Base-by-base conservation (phyloP, 257 asterid genomes). In the Catharanthus roseus region DNA sequence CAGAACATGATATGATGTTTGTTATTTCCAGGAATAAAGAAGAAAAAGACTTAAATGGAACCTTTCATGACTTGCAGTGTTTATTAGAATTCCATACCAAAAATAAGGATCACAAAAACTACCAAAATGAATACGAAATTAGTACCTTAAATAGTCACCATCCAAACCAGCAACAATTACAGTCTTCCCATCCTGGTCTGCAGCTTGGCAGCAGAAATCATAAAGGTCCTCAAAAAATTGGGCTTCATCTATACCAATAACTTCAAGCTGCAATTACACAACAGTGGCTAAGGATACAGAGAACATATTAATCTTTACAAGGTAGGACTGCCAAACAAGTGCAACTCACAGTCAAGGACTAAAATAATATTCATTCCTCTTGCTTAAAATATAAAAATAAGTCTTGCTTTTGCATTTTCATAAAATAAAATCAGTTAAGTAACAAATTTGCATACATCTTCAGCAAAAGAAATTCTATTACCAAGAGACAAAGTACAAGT, bases 221-320 rank as follows among this genome's bases (percentile, higher is more conserved):
- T 87, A 90, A 53, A 91, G 89, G 83, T 91, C 98, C n/a, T 77
- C 88, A 34, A 95, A 95, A 76, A 95, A 95, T 75, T 90, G 97
- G 56, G 98, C 98, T 82, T 91, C 98, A 47, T 95, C 99, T 62
- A 95, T 90, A 64, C 99, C 97, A 74, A 95, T 91, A 77, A 95
- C 98, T 39, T 91, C 92, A 53, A 85, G 75, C 89, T 85, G 85
- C 62, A 74, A 72, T 63, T 60, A 62, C 19, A 42, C 19, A 62
- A 26, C 1, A 28, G 79, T 72, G 62, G 54, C 21, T 23, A 38
- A 53, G 45, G 55, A 66, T 66, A 50, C 51, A 71, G 74, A 49
- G 72, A 55, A 71, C 76, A 47, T 42, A n/a, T 51, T 13, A 42
- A 24, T 67, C 42, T 36, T 11, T 24, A 11, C 18, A 13, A 3